Base-by-base conservation (phyloP, 768 basidiomycete genomes). In the Clathrus columnatus region DNA sequence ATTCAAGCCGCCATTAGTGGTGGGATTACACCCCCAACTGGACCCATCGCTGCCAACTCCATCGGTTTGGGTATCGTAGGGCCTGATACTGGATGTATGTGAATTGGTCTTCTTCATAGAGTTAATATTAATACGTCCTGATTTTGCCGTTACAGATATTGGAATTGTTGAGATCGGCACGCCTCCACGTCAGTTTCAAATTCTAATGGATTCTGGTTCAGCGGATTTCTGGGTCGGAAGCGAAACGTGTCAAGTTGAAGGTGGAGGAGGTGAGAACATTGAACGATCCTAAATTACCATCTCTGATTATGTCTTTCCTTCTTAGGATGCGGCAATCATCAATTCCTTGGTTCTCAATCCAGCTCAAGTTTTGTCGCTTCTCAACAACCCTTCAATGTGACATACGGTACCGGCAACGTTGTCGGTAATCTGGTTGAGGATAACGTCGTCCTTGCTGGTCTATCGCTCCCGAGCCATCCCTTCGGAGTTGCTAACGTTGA, bases 391-490 rank as follows among this genome's bases (percentile, higher is more conserved):
- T 89, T 86, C 73, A 61, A 73, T 49, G 77, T 87, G 47, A 79
- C 76, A 0, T 89, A 89, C 59, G 85, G 86, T 29, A 78, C 83
- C 4, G 89, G 89, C 26, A 61, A 69, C 1, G 85, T 90, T n/a
- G 62, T 72, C 18, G 90, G 90, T 11, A 68, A 70, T 24, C 75
- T 89, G 57, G 70, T 85, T 62, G 69, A 69, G 32, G 90, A 91
- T 66, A 72, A 82, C 60, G 64, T 91, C 51, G 69, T 62, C 42
- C 68, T 92, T 53, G 87, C 82, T 2, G 85, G 83, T 18, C 71
- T 91, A 41, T 59, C 68, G 0, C 72, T 91, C 36, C 64, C 64
- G 4, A 71, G 61, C 3, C 86, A 88, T 66, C 77, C 74, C 0
- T 89, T 91, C 58, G 90, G 90, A 52, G 81, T 82, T 20, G 78